phyloP scores from a whole-genome alignment of 768 basidiomycete species.

The Tulasnella sp. region DNA sequence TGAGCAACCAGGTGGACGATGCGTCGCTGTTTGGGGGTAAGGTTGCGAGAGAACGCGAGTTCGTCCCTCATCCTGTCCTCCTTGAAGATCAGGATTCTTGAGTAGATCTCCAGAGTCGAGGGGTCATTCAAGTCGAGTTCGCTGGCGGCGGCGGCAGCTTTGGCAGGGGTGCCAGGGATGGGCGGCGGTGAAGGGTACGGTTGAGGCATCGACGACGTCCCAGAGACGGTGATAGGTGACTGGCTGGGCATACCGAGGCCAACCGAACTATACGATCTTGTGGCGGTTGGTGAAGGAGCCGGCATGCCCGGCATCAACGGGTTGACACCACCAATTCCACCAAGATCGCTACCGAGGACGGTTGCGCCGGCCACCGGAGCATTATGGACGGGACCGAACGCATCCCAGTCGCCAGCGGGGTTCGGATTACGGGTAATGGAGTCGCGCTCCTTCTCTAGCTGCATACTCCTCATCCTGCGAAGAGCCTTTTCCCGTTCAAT shows the following conservation, averaged over 20 bases:
- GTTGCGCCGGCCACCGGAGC: background rate
- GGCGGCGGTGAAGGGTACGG: constrained; percentile 38
- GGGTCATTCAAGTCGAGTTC: constrained; percentile 96
- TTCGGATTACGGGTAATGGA: constrained; percentile 26
- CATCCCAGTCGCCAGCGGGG: constrained; percentile 48
- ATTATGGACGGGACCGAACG: constrained; percentile 52
- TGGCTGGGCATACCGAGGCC: constrained; percentile 12
- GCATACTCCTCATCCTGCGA: constrained; percentile 95
- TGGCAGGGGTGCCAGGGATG: constrained; percentile 54
- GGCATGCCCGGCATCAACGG: constrained; percentile 10
- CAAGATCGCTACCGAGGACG: constrained; percentile 1
- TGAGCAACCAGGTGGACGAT: constrained; percentile 95
- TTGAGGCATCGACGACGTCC: constrained; percentile 21
- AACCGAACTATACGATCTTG: background rate
- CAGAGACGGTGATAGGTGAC: background rate
- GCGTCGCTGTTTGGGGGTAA: constrained; percentile 76
- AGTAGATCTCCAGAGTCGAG: constrained; percentile 93
- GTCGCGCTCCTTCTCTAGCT: constrained; percentile 77
- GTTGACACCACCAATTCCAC: constrained; percentile 7
- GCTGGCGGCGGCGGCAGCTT: constrained; percentile 50
- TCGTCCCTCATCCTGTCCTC: constrained; percentile 97
- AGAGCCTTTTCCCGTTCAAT: constrained; percentile 99
- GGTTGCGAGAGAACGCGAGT: constrained; percentile 86
- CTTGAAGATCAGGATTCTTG: constrained; percentile 92
- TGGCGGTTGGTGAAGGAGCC: constrained; percentile 8